Evolutionary conservation across 2,329 filamentous ascomycete species (phyloP).

Genomic region (Pestalotiopsis fici): DNA sequence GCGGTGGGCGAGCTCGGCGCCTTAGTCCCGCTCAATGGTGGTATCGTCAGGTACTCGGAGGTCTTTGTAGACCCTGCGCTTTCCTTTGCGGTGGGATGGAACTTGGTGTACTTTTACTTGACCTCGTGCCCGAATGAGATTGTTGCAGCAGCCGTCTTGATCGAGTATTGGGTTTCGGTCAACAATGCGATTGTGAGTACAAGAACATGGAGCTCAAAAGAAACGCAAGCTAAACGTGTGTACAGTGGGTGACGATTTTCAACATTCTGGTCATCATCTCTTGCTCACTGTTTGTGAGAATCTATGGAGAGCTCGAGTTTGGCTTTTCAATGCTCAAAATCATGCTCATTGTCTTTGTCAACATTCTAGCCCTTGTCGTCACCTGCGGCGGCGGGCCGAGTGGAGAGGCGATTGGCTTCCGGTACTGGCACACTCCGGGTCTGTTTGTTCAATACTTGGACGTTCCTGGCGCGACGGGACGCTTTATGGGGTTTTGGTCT

Average conservation of each 20-base stretch:
- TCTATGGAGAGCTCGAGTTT: slow-evolving; percentile 12
- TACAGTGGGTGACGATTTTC: slow-evolving; percentile 24
- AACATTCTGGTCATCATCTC: neutral
- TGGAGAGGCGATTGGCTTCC: slow-evolving; percentile 49
- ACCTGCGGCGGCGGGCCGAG: slow-evolving; percentile 51
- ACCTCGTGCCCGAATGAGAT: slow-evolving; percentile 31
- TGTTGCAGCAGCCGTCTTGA: slow-evolving; percentile 26
- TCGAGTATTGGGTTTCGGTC: slow-evolving; percentile 12
- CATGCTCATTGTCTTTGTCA: slow-evolving; percentile 46
- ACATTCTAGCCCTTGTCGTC: slow-evolving; percentile 48
- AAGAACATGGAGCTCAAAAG: accelerated
- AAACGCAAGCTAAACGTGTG: neutral
- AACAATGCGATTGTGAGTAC: slow-evolving; percentile 18
- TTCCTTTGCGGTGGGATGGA: slow-evolving; percentile 31
- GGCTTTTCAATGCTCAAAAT: slow-evolving; percentile 11
- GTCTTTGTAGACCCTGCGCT: slow-evolving; percentile 37
- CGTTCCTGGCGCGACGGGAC: slow-evolving; percentile 27
- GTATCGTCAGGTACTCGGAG: slow-evolving; percentile 34
- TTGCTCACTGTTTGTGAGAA: neutral
- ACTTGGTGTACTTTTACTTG: slow-evolving; percentile 30
- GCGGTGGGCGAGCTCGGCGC: slow-evolving; percentile 36
- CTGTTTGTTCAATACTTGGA: slow-evolving; percentile 45
- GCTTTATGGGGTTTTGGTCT: slow-evolving; percentile 39
- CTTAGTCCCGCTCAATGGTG: slow-evolving; percentile 36
- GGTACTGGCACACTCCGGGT: slow-evolving; percentile 51